Percentiles rank a stretch among this genome's conserved stretches.
Evolutionary conservation across 768 basidiomycete genomes (phyloP).

Genomic region (Tremella fuciformis): DNA sequence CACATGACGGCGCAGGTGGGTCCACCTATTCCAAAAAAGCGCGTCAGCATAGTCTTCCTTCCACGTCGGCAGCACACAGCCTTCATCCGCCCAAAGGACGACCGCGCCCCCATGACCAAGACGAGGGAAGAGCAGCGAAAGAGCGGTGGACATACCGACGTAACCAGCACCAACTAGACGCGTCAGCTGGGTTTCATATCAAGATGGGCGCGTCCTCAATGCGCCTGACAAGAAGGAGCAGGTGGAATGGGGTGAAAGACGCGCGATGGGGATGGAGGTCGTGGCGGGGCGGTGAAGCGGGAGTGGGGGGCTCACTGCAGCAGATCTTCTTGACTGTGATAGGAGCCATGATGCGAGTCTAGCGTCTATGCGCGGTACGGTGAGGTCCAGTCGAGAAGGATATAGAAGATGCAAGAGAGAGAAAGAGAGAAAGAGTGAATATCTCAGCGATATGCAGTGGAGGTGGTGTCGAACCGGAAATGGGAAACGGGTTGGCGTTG

Average conservation of each 20-base stretch:
- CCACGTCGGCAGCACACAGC: conserved; percentile 3
- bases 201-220: neutral
- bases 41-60: conserved; percentile 5
- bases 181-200: neutral
- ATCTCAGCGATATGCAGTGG: too few relatives aligned
- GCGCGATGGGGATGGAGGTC: neutral
- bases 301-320: conserved; percentile 67
- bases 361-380: neutral
- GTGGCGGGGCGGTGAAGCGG: conserved; percentile 1
- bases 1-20: conserved; percentile 89
- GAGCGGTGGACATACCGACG: conserved; percentile 63
- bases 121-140: neutral
- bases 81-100: neutral
- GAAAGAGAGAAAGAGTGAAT: conserved; percentile 5
- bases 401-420: conserved; percentile 4
- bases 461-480: too few relatives aligned
- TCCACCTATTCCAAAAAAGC: conserved; percentile 62
- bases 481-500: too few relatives aligned
- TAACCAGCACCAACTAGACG: conserved; percentile 59
- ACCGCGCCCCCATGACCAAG: neutral
- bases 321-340: conserved; percentile 75
- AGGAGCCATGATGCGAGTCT: conserved; percentile 46
- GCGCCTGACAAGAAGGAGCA: neutral
- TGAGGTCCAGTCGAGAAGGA: neutral
- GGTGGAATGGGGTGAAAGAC: conserved; percentile 6